Base-by-base conservation (phyloP, 257 asterid genomes). In the Fraxinus excelsior region DNA sequence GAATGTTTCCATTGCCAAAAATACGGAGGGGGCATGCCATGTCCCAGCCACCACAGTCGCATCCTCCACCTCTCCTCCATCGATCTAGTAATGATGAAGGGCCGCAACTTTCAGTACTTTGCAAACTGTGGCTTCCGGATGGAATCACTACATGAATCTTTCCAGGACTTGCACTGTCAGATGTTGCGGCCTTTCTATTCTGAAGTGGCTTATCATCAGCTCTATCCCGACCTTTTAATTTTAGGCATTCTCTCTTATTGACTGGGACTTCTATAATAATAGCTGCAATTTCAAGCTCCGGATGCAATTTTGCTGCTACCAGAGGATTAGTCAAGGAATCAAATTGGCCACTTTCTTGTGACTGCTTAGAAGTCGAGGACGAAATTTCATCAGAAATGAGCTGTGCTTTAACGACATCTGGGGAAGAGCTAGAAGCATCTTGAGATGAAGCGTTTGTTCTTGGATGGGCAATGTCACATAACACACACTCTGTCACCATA, bases 21-120 rank as follows among this genome's bases (percentile, higher is more conserved):
- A 96, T 80, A 66, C 83, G 77, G 53, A 96, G 89, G 5, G 97
- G 97, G 78, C 99, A 93, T 5, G 94, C 92, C 96, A 96, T 86
- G 84, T 96, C 99, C 99, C 99, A 96, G 26, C 98, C 98, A 53
- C 98, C 99, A 83, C 99, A 96, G 44, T 92, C 99, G 53, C 99
- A 96, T 28, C 92, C 94, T 75, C 99, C 99, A 2, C 98, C 98
- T 44, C 78, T 66, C 76, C 97, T 87, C 99, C 99, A 96, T 68
- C 98, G 88, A 67, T 93, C 97, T 4, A 96, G 84, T 79, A 96
- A 85, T 0, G 98, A 83, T 5, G 92, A 88, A 74, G 98, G 98
- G 21, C 94, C 91, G 2, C 68, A 86, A 60, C 86, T 80, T 72
- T 88, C 93, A 44, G 76, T 72, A 65, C 87, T 84, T 2, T 98